A percentile compares a stretch with the other conserved stretches of the same genome.
Evolutionary conservation across 768 basidiomycete species (phyloP).

Genomic region (Macrolepiota fuliginosa): DNA sequence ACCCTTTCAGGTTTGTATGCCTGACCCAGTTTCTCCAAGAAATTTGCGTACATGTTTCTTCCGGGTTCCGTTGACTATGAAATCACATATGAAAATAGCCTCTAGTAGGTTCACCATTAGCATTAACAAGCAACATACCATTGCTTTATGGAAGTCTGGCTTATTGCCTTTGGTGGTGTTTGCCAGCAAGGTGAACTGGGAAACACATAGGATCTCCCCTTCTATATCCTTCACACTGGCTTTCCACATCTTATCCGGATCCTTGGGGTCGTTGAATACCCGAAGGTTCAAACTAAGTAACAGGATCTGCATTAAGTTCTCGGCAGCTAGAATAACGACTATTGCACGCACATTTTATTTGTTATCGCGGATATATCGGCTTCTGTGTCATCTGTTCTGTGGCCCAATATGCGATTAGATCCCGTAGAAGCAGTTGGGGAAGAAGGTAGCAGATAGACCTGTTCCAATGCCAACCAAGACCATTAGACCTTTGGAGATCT

Average conservation of each 20-base stretch:
- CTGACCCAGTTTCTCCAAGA: constrained; percentile 64
- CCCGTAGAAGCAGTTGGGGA: constrained; percentile 3
- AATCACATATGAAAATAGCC: not conserved
- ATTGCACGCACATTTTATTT: constrained; percentile 72
- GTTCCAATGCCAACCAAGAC: constrained; percentile 87
- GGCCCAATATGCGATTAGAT: constrained; percentile 9
- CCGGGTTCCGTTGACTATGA: constrained; percentile 64
- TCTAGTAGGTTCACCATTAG: not conserved
- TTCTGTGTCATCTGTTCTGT: constrained; percentile 72
- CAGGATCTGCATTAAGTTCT: constrained; percentile 12
- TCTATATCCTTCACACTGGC: constrained; percentile 81
- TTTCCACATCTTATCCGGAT: constrained; percentile 78
- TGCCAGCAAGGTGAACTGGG: constrained; percentile 90
- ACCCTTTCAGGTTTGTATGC: constrained; percentile 75
- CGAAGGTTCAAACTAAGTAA: constrained; percentile 61
- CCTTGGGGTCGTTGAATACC: constrained; percentile 61
- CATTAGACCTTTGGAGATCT: constrained; percentile 83
- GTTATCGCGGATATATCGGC: constrained; percentile 69
- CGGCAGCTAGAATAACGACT: not conserved
- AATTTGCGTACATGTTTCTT: constrained; percentile 65
- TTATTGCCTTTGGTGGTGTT: constrained; percentile 87
- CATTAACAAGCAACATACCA: constrained; percentile 50
- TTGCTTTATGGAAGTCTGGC: constrained; percentile 90
- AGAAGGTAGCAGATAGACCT: constrained; percentile 43
- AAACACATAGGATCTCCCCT: constrained; percentile 91